Base-by-base conservation (phyloP, 2,329 filamentous ascomycete species). In the Sarocladiaceae sp. region DNA sequence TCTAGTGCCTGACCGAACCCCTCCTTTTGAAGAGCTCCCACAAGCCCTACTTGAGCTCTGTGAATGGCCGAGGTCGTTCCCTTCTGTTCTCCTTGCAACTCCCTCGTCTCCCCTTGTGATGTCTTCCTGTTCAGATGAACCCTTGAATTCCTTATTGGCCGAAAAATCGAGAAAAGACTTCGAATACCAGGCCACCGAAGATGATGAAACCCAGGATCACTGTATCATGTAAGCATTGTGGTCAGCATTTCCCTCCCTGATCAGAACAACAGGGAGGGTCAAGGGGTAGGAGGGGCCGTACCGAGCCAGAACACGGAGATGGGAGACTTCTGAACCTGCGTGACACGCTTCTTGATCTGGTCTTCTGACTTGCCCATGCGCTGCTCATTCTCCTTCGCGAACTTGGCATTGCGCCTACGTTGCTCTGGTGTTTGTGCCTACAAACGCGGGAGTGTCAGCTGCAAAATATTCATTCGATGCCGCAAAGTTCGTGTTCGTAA, bases 381-480 rank as follows among this genome's bases (percentile, higher is more conserved):
- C 55, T 77, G 74, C 66, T 87, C 83, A 67, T 93, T 84, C 51
- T 81, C 78, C 67, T 86, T 86, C 59, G 79, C 84, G 71, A 90
- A 95, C 71, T 87, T 87, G 64, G 82, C 82, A 75, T 94, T 94
- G 57, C 86, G 84, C 64, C 83, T 83, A 68, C 89, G 86, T 76
- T 94, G 90, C 70, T 90, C 82, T 60, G 86, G 88, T 60, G 89
- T 94, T 85, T 93, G 88, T 61, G 84, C 87, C 88, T 91, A 26
- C n/a, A 20, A 20, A 63, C 18, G 10, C 13, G 11, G 13, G 12
- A 6, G n/a, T 20, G 11, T 28, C 23, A 42, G 39, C 23, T 42
- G 20, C 18, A 20, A 23, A 10, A n/a, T n/a, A n/a, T n/a, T n/a
- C n/a, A n/a, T n/a, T n/a, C n/a, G n/a, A n/a, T n/a, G n/a, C n/a